A percentile compares a stretch with the other conserved stretches of the same genome.
Conservation (phyloP, 202 grass and related monocot genomes). For the Cymbopogon flexuosus region DNA sequence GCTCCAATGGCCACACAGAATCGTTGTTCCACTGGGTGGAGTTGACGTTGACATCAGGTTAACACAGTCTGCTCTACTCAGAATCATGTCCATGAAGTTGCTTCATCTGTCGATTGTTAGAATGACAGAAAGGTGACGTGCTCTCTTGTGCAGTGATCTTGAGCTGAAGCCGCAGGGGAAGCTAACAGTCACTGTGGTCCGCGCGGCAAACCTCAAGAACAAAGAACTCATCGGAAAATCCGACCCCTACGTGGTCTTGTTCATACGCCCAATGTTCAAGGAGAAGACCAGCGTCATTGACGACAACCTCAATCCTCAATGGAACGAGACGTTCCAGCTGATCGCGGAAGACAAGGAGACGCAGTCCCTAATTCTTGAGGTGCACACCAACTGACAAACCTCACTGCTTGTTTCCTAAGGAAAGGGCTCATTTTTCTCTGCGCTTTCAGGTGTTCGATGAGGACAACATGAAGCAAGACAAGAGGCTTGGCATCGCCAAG, state of each 20-base stretch:
- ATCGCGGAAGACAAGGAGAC: conserved; percentile 93
- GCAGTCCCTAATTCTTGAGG: conserved; percentile 71
- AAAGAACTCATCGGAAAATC: conserved; percentile 96
- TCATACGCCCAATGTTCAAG: conserved; percentile 88
- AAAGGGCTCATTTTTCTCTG: not conserved
- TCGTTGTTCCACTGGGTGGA: conserved; percentile 84
- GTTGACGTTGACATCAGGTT: conserved; percentile 81
- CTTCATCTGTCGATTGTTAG: not conserved
- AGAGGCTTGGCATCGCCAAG: conserved; percentile 81
- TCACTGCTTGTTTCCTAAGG: not conserved
- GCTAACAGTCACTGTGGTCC: conserved; percentile 65
- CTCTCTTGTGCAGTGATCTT: conserved; percentile 62
- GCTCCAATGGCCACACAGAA: conserved; percentile 97
- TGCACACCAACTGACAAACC: conserved; percentile 2
- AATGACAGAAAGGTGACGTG: conserved; percentile 2
- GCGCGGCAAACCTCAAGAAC: conserved; percentile 77
- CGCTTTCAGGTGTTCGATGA: conserved; percentile 75
- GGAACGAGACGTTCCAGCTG: conserved; percentile 86
- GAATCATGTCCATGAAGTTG: not conserved
- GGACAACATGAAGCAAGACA: conserved; percentile 91
- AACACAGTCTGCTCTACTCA: not conserved
- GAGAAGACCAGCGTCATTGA: conserved; percentile 78
- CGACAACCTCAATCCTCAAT: conserved; percentile 84
- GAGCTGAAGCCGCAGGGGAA: conserved; percentile 92
- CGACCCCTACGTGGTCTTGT: conserved; percentile 90